A percentile compares a stretch with the other conserved stretches of the same genome.
Evolutionary conservation across 2,329 filamentous ascomycete genomes (phyloP).

Genomic region (Talaromyces sp.): DNA sequence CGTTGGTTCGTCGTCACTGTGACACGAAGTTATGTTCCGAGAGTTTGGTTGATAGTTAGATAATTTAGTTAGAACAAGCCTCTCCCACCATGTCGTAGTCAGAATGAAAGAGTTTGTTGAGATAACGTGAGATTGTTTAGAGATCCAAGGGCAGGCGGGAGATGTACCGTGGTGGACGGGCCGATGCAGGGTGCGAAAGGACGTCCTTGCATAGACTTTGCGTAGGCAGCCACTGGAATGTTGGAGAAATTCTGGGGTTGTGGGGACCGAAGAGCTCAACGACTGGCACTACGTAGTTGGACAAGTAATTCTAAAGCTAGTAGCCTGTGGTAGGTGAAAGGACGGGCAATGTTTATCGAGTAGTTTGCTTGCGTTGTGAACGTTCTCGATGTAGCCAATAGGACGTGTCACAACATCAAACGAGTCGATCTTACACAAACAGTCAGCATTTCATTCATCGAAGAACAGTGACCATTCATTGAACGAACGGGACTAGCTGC

Average conservation of each 20-base stretch:
- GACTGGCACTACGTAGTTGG: not conserved
- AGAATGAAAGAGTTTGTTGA: not conserved
- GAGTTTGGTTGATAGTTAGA: not conserved
- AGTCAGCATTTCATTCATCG: not conserved
- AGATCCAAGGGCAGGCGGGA: not conserved
- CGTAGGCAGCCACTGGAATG: slow-evolving; percentile 11
- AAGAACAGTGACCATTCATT: not conserved
- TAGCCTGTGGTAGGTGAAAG: not conserved
- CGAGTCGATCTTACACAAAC: not conserved
- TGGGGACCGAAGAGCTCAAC: not conserved
- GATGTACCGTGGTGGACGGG: slow-evolving; percentile 8
- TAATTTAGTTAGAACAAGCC: not conserved
- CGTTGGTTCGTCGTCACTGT: not conserved
- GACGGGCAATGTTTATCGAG: not conserved
- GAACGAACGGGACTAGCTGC: not conserved
- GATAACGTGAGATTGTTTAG: not conserved
- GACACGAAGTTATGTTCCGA: not conserved
- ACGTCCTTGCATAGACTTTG: slow-evolving; percentile 11
- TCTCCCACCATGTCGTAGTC: not conserved
- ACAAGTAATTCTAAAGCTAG: not conserved
- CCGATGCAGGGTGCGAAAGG: slow-evolving; percentile 3
- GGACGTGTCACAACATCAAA: not conserved
- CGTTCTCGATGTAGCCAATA: not conserved
- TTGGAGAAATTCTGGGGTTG: slow-evolving; percentile 14
- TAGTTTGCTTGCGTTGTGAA: not conserved